phyloP scores from a whole-genome alignment of 1,284 basidiomycete genomes.

The Pseudozyma tsukubaensis region DNA sequence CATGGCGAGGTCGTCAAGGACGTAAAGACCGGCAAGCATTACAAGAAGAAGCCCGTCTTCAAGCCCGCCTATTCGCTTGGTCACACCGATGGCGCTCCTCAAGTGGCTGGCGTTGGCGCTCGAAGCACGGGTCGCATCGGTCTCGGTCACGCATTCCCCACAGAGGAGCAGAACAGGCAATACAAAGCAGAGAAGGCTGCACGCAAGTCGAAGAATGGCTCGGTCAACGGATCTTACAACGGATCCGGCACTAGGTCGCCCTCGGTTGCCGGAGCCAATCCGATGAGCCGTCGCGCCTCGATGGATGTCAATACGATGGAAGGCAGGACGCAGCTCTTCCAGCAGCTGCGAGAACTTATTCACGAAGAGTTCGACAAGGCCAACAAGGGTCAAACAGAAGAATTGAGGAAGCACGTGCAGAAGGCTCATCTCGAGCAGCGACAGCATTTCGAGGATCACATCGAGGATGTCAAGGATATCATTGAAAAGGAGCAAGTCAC shows the following conservation, averaged over 20 bases:
- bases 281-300: slow-evolving; percentile 8
- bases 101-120: slow-evolving; percentile 6
- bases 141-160: slow-evolving; percentile 46
- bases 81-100: slow-evolving; percentile 42
- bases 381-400: slow-evolving; percentile 47
- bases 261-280: slow-evolving; percentile 10
- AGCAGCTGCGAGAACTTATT: slow-evolving; percentile 43
- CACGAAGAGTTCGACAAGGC: slow-evolving; percentile 52
- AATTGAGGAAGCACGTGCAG: slow-evolving; percentile 9
- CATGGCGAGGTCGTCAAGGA: slow-evolving; percentile 47
- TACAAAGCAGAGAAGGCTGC: slow-evolving; percentile 43
- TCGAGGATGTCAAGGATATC: slow-evolving; percentile 60
- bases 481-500: slow-evolving; percentile 15
- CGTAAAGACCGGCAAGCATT: slow-evolving; percentile 54
- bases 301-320: slow-evolving; percentile 48
- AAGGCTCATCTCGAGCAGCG: slow-evolving; percentile 32
- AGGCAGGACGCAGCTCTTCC: slow-evolving; percentile 35
- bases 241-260: slow-evolving; percentile 27
- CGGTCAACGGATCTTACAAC: no score
- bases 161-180: slow-evolving; percentile 38
- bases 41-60: slow-evolving; percentile 39
- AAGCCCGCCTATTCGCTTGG: slow-evolving; percentile 46
- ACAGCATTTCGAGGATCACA: slow-evolving; percentile 55
- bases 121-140: slow-evolving; percentile 39
- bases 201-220: slow-evolving; percentile 26